Evolutionary conservation across 192 early-diverging fungal genomes (phyloP).

Genomic region (Allomyces javanicus): DNA sequence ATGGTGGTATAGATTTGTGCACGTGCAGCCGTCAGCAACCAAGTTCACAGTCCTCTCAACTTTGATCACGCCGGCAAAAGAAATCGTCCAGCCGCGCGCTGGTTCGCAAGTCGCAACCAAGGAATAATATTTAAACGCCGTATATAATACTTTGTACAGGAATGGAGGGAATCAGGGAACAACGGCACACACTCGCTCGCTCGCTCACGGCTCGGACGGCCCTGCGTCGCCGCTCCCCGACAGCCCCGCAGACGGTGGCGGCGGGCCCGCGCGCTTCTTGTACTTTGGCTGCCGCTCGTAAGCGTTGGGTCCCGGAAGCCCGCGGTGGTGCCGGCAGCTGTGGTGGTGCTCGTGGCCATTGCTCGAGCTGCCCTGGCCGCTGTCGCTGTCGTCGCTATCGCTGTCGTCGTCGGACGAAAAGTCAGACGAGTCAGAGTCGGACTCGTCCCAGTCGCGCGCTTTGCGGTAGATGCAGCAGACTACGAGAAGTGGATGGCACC

Average conservation of each 20-base stretch:
- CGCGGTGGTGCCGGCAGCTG: not conserved
- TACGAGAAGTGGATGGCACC: not conserved
- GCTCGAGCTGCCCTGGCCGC: slow-evolving; percentile 1
- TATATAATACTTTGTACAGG: too few relatives aligned
- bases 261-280: slow-evolving; percentile 1
- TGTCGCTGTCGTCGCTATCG: slow-evolving; percentile 4
- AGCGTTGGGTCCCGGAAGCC: slow-evolving; percentile 14
- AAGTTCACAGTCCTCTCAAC: too few relatives aligned
- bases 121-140: too few relatives aligned
- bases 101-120: too few relatives aligned
- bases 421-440: slow-evolving; percentile 17
- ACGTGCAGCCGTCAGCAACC: too few relatives aligned
- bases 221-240: not conserved
- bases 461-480: slow-evolving; percentile 26
- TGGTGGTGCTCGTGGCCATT: slow-evolving; percentile 1
- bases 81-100: too few relatives aligned
- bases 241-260: not conserved
- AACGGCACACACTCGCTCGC: too few relatives aligned
- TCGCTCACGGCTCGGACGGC: too few relatives aligned
- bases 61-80: too few relatives aligned
- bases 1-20: too few relatives aligned
- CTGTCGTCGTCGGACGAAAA: slow-evolving; percentile 3
- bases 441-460: slow-evolving; percentile 21
- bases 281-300: slow-evolving; percentile 21
- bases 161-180: too few relatives aligned